Evolutionary conservation across 768 basidiomycete species (phyloP).

Genomic region (Amanita rimosa): DNA sequence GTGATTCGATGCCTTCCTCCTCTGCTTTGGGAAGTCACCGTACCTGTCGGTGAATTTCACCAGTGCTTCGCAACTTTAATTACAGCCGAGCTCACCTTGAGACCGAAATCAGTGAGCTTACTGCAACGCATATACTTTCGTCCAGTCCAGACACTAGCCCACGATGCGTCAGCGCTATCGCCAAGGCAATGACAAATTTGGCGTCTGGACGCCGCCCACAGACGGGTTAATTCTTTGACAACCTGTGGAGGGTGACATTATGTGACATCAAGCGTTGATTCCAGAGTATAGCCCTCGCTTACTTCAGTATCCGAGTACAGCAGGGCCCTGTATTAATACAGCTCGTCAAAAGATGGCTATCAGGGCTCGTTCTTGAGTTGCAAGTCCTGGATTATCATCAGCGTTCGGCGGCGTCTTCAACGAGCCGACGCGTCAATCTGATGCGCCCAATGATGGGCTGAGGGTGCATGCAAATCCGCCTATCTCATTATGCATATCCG

Average conservation of each 20-base stretch:
- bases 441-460: too few relatives aligned
- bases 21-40: slow-evolving; percentile 4
- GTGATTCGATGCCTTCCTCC: not conserved
- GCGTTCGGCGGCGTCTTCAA: too few relatives aligned
- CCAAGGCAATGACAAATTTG: not conserved
- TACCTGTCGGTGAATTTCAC: slow-evolving; percentile 6
- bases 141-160: not conserved
- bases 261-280: not conserved
- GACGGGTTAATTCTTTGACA: not conserved
- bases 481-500: too few relatives aligned
- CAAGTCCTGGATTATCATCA: too few relatives aligned
- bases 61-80: not conserved
- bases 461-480: too few relatives aligned
- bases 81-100: slow-evolving; percentile 1
- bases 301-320: not conserved
- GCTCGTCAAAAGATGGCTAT: not conserved
- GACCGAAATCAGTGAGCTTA: not conserved
- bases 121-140: not conserved
- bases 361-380: too few relatives aligned
- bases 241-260: not conserved
- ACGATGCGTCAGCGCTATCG: not conserved
- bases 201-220: not conserved
- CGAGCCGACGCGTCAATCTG: too few relatives aligned
- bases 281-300: not conserved
- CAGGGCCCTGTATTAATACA: not conserved